These are phyloP conservation scores for Fusarium acutatum DNA, from an alignment of 2,329 filamentous ascomycete genomes.

Conservation along the genomic window DNA sequence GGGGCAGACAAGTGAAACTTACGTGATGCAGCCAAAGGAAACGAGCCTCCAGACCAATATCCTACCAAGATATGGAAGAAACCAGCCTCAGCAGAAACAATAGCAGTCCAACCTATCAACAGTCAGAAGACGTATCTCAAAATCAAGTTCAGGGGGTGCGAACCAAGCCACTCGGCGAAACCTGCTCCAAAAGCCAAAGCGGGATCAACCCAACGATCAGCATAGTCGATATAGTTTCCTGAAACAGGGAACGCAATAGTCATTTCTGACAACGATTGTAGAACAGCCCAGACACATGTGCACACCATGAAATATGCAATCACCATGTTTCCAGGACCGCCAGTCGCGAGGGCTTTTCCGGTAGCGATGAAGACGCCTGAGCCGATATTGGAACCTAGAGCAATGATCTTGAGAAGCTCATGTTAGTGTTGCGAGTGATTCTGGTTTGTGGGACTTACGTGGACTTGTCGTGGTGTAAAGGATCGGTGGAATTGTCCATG, in stretches of 20 bases:
- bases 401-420: slow-evolving; percentile 7
- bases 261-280: slow-evolving; percentile 32
- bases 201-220: slow-evolving; percentile 31
- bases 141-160: not conserved
- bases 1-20: not conserved
- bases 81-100: slow-evolving; percentile 23
- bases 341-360: slow-evolving; percentile 26
- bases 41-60: slow-evolving; percentile 13
- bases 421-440: not conserved
- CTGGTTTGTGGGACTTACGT: slow-evolving; percentile 4
- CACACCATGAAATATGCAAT: slow-evolving; percentile 30
- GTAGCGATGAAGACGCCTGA: slow-evolving; percentile 31
- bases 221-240: slow-evolving; percentile 34
- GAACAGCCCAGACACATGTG: slow-evolving; percentile 26
- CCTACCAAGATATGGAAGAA: slow-evolving; percentile 23
- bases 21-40: slow-evolving; percentile 19
- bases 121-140: not conserved
- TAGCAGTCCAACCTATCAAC: slow-evolving; percentile 22
- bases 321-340: slow-evolving; percentile 32
- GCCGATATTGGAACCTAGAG: slow-evolving; percentile 30
- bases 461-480: slow-evolving; percentile 31
- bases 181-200: slow-evolving; percentile 33
- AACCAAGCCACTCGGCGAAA: slow-evolving; percentile 35
- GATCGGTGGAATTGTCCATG: slow-evolving; percentile 33
- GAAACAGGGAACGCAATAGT: slow-evolving; percentile 29